Evolutionary conservation across 2,329 filamentous ascomycete species (phyloP), one percentile per base, ranked within the genome.

Genomic region (Geosmithia flava): DNA sequence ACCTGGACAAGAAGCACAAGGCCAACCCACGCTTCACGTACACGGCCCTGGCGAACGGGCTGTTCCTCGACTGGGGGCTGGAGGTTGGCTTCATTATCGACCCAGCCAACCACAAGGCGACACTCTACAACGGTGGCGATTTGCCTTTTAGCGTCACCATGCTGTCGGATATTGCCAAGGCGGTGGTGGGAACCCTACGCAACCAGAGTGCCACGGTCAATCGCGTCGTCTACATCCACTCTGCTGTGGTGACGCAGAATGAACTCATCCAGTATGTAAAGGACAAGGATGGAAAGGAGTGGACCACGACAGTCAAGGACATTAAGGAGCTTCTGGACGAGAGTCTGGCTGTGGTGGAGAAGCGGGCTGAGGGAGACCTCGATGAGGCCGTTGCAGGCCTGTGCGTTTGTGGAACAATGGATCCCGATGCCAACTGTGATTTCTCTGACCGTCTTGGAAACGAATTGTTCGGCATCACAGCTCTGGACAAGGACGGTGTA

Each of bases 11-110:
- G 54, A 62, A 67, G 44, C 58, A 66, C 5, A 59, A 64, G 54
- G 41, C 48, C 6, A 60, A 64, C 41, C 58, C 64, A 45, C 50
- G 59, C 37, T 58, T 82, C 64, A 65, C 70, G 15, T 84, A 81
- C 65, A 80, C 75, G 0, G 63, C 65, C 19, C 58, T 84, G 2
- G 63, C 71, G 20, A 76, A 67, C 47, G 74, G 74, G 0, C 59
- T 66, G 0, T 83, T 84, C 60, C 70, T 83, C 49, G 80, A 84
- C 58, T 81, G 73, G 76, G 68, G 67, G 4, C 44, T 71, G 4
- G 40, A 58, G 52, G 42, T 59, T 1, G 61, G 60, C 2, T 72
- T 80, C 53, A 46, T 76, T 3, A 44, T 76, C 1, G 65, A 75
- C 49, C 44, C 58, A 1, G 61, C 65, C 8, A 59, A 63, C 2